Percentiles rank a stretch among this genome's conserved stretches.
phyloP scores from a whole-genome alignment of 371 early-diverging fungal genomes.

The Apophysomyces sp. region DNA sequence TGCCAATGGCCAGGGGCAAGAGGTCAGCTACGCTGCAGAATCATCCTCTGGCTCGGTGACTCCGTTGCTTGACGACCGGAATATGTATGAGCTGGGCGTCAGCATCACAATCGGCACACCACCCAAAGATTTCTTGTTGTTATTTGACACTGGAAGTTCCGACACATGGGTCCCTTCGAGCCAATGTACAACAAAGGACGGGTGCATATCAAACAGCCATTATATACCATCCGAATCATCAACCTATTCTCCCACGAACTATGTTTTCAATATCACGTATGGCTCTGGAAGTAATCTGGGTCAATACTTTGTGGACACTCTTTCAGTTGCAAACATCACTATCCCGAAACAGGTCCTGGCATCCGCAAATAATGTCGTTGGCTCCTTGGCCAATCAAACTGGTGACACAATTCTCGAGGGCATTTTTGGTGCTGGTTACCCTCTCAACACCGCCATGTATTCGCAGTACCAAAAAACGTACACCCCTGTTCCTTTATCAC shows the following conservation, averaged over 20 bases:
- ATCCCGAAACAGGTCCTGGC: slow-evolving; percentile 14
- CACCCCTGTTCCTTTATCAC: slow-evolving; percentile 13
- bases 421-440: slow-evolving; percentile 27
- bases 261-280: slow-evolving; percentile 8
- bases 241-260: not conserved
- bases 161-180: slow-evolving; percentile 54
- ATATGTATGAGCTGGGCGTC: slow-evolving; percentile 41
- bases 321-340: slow-evolving; percentile 14
- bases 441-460: slow-evolving; percentile 14
- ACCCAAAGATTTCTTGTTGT: slow-evolving; percentile 57
- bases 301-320: slow-evolving; percentile 19
- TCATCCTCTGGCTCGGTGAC: not conserved
- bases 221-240: not conserved
- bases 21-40: no score
- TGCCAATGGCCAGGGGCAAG: no score
- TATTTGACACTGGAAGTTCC: slow-evolving; percentile 68
- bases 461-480: slow-evolving; percentile 14
- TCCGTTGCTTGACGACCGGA: slow-evolving; percentile 1
- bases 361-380: slow-evolving; percentile 11
- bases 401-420: slow-evolving; percentile 13
- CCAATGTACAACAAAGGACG: not conserved
- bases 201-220: not conserved
- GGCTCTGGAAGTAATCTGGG: slow-evolving; percentile 18
- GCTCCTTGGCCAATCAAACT: slow-evolving; percentile 16
- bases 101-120: slow-evolving; percentile 58